Evolutionary conservation across 2,329 filamentous ascomycete species (phyloP), one percentile per base, ranked within the genome.

Genomic region (Apiospora pterosperma): DNA sequence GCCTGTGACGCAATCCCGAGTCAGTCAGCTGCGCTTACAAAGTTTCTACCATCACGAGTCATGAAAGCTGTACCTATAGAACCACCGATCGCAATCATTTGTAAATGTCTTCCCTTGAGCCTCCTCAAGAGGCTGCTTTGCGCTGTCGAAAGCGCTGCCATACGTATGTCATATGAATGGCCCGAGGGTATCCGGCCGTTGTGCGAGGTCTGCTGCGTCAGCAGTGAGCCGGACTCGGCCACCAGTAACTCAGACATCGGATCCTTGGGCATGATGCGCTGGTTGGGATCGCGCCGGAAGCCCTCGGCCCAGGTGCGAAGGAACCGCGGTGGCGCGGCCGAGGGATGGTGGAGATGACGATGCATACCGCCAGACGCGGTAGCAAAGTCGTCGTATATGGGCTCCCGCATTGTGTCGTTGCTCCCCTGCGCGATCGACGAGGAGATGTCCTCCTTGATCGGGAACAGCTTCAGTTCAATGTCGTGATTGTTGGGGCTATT

Each of bases 81-180:
- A 52, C 94, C 94, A 71, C 93, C 93, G 70, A 97, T 97, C 16
- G 95, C 95, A 82, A 97, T 97, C 95, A 97, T 97, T 81, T 97
- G 94, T 75, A 97, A 76, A 81, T 98, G 95, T 59, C 93, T 85
- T 23, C 89, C 88, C 79, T 96, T 96, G 70, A 97, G 79, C 76
- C 88, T 90, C 72, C 93, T 85, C 61, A 91, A 88, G 61, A 98
- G 83, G 8, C 90, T 88, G 58, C 92, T 90, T 68, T 89, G 85
- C 4, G 92, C 91, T 1, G 92, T 94, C 73, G 93, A 90, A 69
- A 92, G 79, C 73, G 92, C 85, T 59, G 86, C 88, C 70, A 79
- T 77, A 34, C 81, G 82, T 62, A 88, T 68, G 71, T 88, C 85
- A 69, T 84, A 88, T 5, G 48, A 55, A 21, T 55, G 48, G 16